A percentile compares a stretch with the other conserved stretches of the same genome.
These are phyloP conservation scores for Stygiomarasmius scandens DNA, from an alignment of 1,284 basidiomycete genomes.

Conservation along the genomic window DNA sequence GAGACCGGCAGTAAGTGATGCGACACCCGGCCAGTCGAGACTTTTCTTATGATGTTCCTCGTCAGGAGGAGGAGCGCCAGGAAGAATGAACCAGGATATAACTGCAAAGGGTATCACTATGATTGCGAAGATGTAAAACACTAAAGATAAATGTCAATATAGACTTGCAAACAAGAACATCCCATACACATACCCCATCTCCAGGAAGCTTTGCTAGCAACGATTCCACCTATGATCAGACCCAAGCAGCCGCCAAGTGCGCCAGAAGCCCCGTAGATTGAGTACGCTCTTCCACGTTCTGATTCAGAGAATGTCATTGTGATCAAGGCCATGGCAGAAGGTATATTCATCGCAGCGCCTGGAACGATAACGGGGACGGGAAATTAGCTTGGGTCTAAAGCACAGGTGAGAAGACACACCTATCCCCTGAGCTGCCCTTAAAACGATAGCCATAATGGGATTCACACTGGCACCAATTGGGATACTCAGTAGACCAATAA, in stretches of 20 bases:
- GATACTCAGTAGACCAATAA: slow-evolving; percentile 22
- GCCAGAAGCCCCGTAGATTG: slow-evolving; percentile 20
- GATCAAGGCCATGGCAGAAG: slow-evolving; percentile 22
- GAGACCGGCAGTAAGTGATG: slow-evolving; percentile 19
- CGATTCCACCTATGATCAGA: slow-evolving; percentile 20
- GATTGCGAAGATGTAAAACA: slow-evolving; percentile 1
- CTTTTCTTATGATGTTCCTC: slow-evolving; percentile 3
- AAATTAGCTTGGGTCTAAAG: background rate
- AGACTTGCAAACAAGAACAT: background rate
- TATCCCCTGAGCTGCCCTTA: slow-evolving; percentile 23
- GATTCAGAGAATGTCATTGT: slow-evolving; percentile 16
- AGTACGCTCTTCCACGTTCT: slow-evolving; percentile 20
- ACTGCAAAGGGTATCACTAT: slow-evolving; percentile 18
- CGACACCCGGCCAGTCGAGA: slow-evolving; percentile 21
- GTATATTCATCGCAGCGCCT: slow-evolving; percentile 25
- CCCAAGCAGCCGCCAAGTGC: slow-evolving; percentile 20
- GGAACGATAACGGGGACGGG: background rate
- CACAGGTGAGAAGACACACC: slow-evolving; percentile 10
- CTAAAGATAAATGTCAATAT: background rate
- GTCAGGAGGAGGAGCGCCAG: slow-evolving; percentile 1
- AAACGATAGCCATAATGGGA: slow-evolving; percentile 22
- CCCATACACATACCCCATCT: slow-evolving; percentile 21
- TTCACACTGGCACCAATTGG: slow-evolving; percentile 21
- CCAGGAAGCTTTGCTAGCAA: slow-evolving; percentile 20
- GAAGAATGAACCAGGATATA: slow-evolving; percentile 21